phyloP scores from a whole-genome alignment of 345 rosid genomes.

The Citrus sp. region DNA sequence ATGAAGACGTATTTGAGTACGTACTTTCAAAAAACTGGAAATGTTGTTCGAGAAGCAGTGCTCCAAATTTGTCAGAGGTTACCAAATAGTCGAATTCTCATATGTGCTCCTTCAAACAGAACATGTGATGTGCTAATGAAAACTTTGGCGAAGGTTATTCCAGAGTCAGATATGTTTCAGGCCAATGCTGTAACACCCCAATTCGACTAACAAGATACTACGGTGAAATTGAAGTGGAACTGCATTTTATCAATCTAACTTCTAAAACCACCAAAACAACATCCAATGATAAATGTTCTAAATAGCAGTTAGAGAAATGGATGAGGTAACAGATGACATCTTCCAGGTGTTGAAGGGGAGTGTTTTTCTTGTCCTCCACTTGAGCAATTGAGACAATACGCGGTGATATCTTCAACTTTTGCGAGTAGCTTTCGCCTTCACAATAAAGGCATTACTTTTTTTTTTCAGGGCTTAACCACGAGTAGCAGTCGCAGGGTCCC shows the following conservation, averaged over 20 bases:
- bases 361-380: conserved; percentile 35
- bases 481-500: too few relatives aligned
- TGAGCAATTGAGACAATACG: conserved; percentile 5
- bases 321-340: conserved; percentile 25
- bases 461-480: too few relatives aligned
- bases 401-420: conserved; percentile 30
- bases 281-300: too few relatives aligned
- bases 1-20: too few relatives aligned
- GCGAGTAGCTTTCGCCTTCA: conserved; percentile 27
- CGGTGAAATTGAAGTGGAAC: too few relatives aligned
- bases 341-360: conserved; percentile 18
- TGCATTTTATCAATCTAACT: too few relatives aligned
- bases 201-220: too few relatives aligned
- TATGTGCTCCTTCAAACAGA: conserved; percentile 33
- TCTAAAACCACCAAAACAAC: too few relatives aligned
- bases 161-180: conserved; percentile 19
- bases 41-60: conserved; percentile 22
- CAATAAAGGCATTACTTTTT: too few relatives aligned
- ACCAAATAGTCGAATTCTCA: conserved; percentile 15
- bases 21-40: conserved; percentile 28
- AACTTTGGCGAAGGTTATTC: conserved; percentile 22
- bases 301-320: conserved; percentile 26
- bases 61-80: conserved; percentile 19
- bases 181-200: conserved; percentile 22
- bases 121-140: conserved; percentile 34